Evolutionary conservation across 345 rosid genomes (phyloP).

Genomic region (Litchi chinensis): DNA sequence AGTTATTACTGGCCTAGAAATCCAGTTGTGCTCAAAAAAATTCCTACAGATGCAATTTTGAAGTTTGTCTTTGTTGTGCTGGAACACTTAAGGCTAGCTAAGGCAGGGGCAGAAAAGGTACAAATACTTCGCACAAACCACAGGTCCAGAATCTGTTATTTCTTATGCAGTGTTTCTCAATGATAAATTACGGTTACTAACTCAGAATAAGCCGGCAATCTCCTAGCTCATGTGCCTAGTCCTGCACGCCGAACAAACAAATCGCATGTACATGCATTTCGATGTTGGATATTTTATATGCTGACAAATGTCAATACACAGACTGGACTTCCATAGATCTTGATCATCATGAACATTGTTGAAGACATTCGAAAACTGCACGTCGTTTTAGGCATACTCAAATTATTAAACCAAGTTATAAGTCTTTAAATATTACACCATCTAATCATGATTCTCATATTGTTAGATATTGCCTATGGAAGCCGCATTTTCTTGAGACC

Average conservation of each 20-base stretch:
- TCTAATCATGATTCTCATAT: conserved; percentile 22
- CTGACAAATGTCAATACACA: conserved; percentile 42
- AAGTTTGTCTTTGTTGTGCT: no score
- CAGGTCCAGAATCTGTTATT: neutral
- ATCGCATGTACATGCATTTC: conserved; percentile 4
- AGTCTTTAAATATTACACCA: conserved; percentile 11
- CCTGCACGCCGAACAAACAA: conserved; percentile 34
- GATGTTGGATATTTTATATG: conserved; percentile 18
- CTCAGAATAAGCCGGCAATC: conserved; percentile 4
- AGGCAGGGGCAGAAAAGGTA: no score
- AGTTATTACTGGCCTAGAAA: neutral
- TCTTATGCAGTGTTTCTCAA: neutral
- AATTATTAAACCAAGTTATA: conserved; percentile 11
- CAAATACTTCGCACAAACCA: no score
- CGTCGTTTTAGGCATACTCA: neutral
- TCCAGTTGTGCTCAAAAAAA: neutral
- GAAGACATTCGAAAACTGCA: conserved; percentile 24
- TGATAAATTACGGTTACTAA: neutral
- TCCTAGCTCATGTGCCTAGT: conserved; percentile 24
- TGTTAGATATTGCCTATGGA: conserved; percentile 28
- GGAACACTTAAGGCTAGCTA: no score
- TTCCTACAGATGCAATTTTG: no score
- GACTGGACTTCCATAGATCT: conserved; percentile 31
- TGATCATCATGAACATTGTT: conserved; percentile 24
- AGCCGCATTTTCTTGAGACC: conserved; percentile 85